phyloP scores from a whole-genome alignment of 2,329 filamentous ascomycete species.

The Periconia digitata region DNA sequence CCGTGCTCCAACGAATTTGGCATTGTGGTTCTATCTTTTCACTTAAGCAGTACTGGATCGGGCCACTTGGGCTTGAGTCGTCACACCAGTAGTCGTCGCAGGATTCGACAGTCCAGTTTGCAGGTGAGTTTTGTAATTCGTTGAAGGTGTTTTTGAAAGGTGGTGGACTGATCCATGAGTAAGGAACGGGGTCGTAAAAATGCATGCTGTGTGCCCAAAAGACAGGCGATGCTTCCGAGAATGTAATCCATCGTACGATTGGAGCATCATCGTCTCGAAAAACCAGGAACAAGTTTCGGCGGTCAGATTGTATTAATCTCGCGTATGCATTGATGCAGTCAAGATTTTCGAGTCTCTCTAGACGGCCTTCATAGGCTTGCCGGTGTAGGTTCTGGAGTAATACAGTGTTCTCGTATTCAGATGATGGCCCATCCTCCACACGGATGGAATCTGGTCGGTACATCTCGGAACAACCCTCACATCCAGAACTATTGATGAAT shows the following conservation, averaged over 20 bases:
- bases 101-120: background rate
- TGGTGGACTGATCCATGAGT: too few species aligned
- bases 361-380: slow-evolving; percentile 1
- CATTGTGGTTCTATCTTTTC: slow-evolving; percentile 10
- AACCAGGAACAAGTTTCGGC: slow-evolving; percentile 13
- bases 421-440: background rate
- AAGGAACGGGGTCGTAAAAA: too few species aligned
- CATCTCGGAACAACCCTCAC: slow-evolving; percentile 1
- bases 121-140: background rate
- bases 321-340: slow-evolving; percentile 20
- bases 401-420: background rate
- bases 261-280: slow-evolving; percentile 4
- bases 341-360: slow-evolving; percentile 10
- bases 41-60: slow-evolving; percentile 14
- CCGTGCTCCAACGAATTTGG: background rate
- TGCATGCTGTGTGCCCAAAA: too few species aligned
- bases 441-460: too few species aligned
- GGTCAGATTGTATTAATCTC: slow-evolving; percentile 6
- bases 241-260: too few species aligned
- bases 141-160: background rate
- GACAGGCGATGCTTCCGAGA: too few species aligned
- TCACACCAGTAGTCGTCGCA: background rate
- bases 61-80: background rate
- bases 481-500: slow-evolving; percentile 12
- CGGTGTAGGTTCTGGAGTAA: background rate